Base-by-base conservation (phyloP, 176 grass and related monocot species). In the Puccinellia tenuiflora region DNA sequence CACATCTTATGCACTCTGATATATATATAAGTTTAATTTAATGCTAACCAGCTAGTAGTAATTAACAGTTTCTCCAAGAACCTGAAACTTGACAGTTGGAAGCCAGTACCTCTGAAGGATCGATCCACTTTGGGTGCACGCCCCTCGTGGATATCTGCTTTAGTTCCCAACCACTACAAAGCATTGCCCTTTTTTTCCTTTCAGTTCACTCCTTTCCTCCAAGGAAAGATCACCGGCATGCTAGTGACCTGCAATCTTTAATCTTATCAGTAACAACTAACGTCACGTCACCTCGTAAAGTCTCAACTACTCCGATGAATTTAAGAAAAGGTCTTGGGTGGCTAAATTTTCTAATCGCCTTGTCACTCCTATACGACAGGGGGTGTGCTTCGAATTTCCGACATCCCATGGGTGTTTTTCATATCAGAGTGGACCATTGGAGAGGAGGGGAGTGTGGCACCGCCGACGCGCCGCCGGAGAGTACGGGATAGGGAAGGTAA, bases 151-250 rank as follows among this genome's bases (percentile, higher is more conserved):
- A 76, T 16, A 4, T 57, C 71, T 29, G 21, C 79, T 77, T 82
- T 82, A 29, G 66, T 50, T 77, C 62, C 52, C 85, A 77, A 82
- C 79, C 50, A 77, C 47, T 69, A 72, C 79, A 57, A 77, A 82
- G 13, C 39, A 70, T 69, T 61, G 86, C 79, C 52, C 28, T 79
- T 71, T 46, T 9, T 61, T 50, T 70, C 33, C 43, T 73, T 64
- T 22, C 67, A 50, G 31, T 18, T 73, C 52, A 85, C 52, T 72
- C 16, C 76, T 87, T 72, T 69, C 10, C 43, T 70, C 11, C n/a
- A 38, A 79, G 39, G 25, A 72, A 79, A 65, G 9, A 57, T 50
- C 81, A 76, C 70, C 22, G 12, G 60, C 46, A 31, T 16, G 22
- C 21, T 4, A 34, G 37, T 14, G 54, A 46, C 48, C 26, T 69